Percentiles rank a stretch among this genome's conserved stretches.
phyloP scores from a whole-genome alignment of 768 basidiomycete genomes.

The Mycena maculata region DNA sequence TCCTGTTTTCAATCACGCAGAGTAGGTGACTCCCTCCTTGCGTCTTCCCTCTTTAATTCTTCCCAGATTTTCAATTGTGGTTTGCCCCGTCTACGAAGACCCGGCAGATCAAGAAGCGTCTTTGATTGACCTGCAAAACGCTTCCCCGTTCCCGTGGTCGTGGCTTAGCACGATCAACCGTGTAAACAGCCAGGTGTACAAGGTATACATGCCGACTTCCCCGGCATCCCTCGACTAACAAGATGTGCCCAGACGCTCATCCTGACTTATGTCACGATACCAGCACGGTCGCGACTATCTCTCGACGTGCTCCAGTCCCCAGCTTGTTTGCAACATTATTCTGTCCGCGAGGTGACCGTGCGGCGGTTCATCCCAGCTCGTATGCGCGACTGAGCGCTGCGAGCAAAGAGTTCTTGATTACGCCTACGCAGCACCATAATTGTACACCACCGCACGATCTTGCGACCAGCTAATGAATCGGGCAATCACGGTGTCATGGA shows the following conservation, averaged over 20 bases:
- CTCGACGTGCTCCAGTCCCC: slow-evolving; percentile 70
- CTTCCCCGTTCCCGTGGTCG: slow-evolving; percentile 86
- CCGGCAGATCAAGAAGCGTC: slow-evolving; percentile 75
- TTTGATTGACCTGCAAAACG: slow-evolving; percentile 71
- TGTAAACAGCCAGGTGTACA: slow-evolving; percentile 96
- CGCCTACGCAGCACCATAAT: no score
- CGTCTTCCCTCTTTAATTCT: slow-evolving; percentile 1
- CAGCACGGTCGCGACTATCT: slow-evolving; percentile 71
- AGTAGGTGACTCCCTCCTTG: slow-evolving; percentile 58
- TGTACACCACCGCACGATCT: no score
- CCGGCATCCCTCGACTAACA: not conserved
- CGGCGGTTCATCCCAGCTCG: slow-evolving; percentile 91
- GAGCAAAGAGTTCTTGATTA: no score
- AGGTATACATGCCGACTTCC: slow-evolving; percentile 60
- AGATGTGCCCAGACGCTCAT: slow-evolving; percentile 77
- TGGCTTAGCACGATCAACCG: slow-evolving; percentile 98
- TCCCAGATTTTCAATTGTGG: slow-evolving; percentile 87
- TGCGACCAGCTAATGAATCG: no score
- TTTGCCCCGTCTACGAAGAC: slow-evolving; percentile 92
- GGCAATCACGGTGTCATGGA: no score
- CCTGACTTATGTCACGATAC: slow-evolving; percentile 92
- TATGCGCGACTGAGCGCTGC: slow-evolving; percentile 78
- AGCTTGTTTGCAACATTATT: slow-evolving; percentile 79
- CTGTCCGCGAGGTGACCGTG: slow-evolving; percentile 85
- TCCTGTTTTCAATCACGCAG: slow-evolving; percentile 94